These are phyloP conservation scores for Pisolithus sp. DNA, from an alignment of 768 basidiomycete species.

Conservation along the genomic window DNA sequence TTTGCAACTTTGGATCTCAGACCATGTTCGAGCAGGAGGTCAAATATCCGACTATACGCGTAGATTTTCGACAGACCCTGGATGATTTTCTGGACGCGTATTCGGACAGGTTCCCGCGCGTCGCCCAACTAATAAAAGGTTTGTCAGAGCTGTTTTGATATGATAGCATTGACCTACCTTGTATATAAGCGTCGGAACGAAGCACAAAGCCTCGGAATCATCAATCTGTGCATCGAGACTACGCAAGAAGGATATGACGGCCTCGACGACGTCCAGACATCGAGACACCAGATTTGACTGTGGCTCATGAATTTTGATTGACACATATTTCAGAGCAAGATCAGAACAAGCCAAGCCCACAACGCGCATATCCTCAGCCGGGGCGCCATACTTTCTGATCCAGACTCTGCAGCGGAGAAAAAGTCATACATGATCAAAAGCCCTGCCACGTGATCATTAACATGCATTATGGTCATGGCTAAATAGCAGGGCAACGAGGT, in stretches of 20 bases:
- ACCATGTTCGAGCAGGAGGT: slow-evolving; percentile 82
- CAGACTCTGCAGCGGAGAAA: slow-evolving; percentile 51
- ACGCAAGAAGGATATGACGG: slow-evolving; percentile 70
- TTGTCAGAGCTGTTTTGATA: not conserved
- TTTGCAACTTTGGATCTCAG: slow-evolving; percentile 87
- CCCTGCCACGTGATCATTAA: slow-evolving; percentile 86
- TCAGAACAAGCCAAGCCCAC: slow-evolving; percentile 84
- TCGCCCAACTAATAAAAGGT: slow-evolving; percentile 72
- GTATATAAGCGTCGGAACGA: slow-evolving; percentile 82
- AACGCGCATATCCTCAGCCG: slow-evolving; percentile 45
- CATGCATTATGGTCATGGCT: slow-evolving; percentile 93
- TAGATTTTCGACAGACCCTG: slow-evolving; percentile 84
- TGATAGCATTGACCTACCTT: slow-evolving; percentile 50
- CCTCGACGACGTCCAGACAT: slow-evolving; percentile 82
- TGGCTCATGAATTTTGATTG: slow-evolving; percentile 83
- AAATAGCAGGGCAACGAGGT: slow-evolving; percentile 73
- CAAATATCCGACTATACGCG: slow-evolving; percentile 88
- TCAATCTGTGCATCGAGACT: slow-evolving; percentile 68
- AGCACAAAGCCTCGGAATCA: slow-evolving; percentile 81
- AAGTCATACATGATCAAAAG: slow-evolving; percentile 70
- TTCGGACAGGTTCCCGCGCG: slow-evolving; percentile 73
- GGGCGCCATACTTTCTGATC: slow-evolving; percentile 47
- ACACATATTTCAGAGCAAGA: slow-evolving; percentile 87
- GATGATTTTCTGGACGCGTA: slow-evolving; percentile 77
- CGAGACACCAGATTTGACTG: slow-evolving; percentile 85